These are phyloP conservation scores for Inga laurina DNA, from an alignment of 306 rosid species.

Conservation along the genomic window DNA sequence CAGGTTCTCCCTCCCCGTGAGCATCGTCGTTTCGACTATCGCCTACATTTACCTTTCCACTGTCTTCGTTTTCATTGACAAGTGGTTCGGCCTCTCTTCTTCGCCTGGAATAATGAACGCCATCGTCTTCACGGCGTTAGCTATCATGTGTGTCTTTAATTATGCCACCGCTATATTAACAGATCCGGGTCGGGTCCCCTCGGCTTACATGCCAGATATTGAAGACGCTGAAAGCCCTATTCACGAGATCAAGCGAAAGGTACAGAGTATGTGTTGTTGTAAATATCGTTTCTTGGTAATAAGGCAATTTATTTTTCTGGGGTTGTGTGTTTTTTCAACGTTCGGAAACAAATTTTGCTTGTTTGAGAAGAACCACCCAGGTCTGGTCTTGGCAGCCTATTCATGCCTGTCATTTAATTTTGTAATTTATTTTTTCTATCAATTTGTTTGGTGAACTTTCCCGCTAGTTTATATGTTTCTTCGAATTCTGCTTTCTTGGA, in stretches of 20 bases:
- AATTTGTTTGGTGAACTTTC: background rate
- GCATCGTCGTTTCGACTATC: constrained; percentile 63
- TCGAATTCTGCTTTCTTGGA: constrained; percentile 12
- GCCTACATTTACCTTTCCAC: constrained; percentile 72
- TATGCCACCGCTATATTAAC: constrained; percentile 55
- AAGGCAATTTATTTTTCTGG: background rate
- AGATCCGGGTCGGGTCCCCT: constrained; percentile 93
- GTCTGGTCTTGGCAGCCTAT: background rate
- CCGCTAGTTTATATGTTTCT: background rate
- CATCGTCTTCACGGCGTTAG: constrained; percentile 68
- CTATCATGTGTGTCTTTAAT: constrained; percentile 55
- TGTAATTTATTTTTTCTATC: background rate
- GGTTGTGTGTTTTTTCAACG: background rate
- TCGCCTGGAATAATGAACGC: constrained; percentile 91
- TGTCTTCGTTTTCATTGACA: constrained; percentile 74
- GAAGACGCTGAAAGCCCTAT: constrained; percentile 66
- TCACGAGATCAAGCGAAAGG: constrained; percentile 99
- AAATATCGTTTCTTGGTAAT: background rate
- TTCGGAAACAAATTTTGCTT: background rate
- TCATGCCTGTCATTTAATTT: background rate
- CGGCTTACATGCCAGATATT: constrained; percentile 73
- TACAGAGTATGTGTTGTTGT: constrained; percentile 27
- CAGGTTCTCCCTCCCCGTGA: constrained; percentile 62
- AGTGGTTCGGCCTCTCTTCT: constrained; percentile 88
- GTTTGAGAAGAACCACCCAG: background rate